phyloP scores from a whole-genome alignment of 768 basidiomycete species.

The Calocera viscosa region DNA sequence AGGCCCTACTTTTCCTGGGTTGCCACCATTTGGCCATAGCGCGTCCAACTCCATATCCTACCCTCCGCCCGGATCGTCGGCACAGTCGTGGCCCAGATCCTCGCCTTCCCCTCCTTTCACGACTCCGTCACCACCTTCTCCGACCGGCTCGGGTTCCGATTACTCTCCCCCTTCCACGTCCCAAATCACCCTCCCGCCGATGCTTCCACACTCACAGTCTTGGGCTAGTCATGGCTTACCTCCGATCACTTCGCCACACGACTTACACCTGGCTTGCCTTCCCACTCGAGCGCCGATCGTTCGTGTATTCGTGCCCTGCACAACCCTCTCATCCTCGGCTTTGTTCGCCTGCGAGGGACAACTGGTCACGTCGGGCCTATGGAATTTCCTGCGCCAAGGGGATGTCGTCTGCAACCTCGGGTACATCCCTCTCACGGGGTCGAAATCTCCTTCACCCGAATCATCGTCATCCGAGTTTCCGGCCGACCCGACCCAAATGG shows the following conservation, averaged over 20 bases:
- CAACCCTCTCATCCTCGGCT: constrained; percentile 31
- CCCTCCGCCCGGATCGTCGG: not conserved
- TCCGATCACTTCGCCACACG: constrained; percentile 37
- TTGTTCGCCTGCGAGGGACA: constrained; percentile 55
- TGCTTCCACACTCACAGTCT: not conserved
- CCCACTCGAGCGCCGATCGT: constrained; percentile 58
- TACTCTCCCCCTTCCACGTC: not conserved
- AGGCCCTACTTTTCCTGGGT: not conserved
- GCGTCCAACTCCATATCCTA: not conserved
- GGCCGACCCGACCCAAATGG: constrained; percentile 7
- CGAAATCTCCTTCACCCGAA: not conserved
- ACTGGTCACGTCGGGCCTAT: constrained; percentile 52
- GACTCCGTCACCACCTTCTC: not conserved
- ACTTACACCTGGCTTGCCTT: constrained; percentile 46
- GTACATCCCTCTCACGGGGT: constrained; percentile 41
- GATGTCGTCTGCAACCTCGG: constrained; percentile 74
- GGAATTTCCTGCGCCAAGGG: constrained; percentile 62
- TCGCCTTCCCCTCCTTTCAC: not conserved
- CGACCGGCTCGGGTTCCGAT: not conserved
- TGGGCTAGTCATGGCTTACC: not conserved
- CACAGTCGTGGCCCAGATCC: not conserved
- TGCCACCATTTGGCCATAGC: constrained; percentile 1
- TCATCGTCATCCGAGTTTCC: not conserved
- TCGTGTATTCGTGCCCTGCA: constrained; percentile 63
- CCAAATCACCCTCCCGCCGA: not conserved